A percentile compares a stretch with the other conserved stretches of the same genome.
Conservation (phyloP, 1,139 yeast genomes). For the Suhomyces chickasaworum region DNA sequence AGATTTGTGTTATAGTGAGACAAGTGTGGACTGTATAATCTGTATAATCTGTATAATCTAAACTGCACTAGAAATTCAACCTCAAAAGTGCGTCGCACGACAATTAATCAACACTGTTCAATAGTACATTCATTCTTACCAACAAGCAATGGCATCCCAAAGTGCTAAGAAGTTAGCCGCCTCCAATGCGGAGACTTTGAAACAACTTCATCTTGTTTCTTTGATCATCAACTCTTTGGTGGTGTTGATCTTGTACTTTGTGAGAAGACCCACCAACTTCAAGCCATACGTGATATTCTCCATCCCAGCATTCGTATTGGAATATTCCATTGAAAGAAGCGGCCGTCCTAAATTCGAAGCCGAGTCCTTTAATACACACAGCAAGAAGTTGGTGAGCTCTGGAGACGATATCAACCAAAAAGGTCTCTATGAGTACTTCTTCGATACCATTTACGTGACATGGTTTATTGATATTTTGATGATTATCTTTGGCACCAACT, state of each 20-base stretch:
- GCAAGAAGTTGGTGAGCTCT: constrained; percentile 42
- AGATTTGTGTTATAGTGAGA: constrained; percentile 3
- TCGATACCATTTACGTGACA: constrained; percentile 74
- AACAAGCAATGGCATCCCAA: constrained; percentile 45
- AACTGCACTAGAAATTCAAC: not conserved
- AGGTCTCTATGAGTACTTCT: constrained; percentile 77
- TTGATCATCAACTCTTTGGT: constrained; percentile 44
- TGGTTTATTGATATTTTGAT: constrained; percentile 61
- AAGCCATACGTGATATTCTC: constrained; percentile 58
- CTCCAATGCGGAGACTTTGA: constrained; percentile 55
- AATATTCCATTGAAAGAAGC: constrained; percentile 59
- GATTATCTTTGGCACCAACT: constrained; percentile 56
- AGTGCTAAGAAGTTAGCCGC: constrained; percentile 70
- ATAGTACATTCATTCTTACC: too few species aligned
- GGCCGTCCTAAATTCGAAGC: constrained; percentile 64
- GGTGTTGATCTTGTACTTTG: constrained; percentile 39
- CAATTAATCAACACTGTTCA: not conserved
- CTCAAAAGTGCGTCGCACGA: constrained; percentile 1
- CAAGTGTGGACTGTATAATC: not conserved
- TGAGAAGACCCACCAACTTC: constrained; percentile 56
- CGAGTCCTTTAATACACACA: constrained; percentile 35
- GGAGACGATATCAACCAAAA: constrained; percentile 68
- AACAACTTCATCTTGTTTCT: constrained; percentile 55
- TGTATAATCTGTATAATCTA: not conserved
- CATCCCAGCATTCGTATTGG: constrained; percentile 56